Evolutionary conservation across 345 rosid species (phyloP).

Genomic region (Arabis hirsuta): DNA sequence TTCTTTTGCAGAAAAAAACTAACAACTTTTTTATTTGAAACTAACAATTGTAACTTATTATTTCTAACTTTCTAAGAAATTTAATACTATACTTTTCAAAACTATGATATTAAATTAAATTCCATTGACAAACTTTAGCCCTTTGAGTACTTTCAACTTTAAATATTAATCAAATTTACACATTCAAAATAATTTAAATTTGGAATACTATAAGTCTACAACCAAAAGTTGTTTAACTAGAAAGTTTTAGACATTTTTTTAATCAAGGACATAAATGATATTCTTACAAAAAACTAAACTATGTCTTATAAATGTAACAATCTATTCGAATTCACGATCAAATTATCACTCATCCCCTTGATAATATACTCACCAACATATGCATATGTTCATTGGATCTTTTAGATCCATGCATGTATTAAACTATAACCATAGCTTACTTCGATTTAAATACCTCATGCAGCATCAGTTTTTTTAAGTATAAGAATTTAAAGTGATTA

Average conservation of each 20-base stretch:
- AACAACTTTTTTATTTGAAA: no score
- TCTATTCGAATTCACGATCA: background rate
- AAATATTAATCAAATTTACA: background rate
- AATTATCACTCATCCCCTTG: background rate
- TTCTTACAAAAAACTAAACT: background rate
- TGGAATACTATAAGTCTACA: background rate
- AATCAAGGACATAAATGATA: background rate
- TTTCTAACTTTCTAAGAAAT: background rate
- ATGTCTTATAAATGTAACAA: background rate
- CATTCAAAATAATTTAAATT: background rate
- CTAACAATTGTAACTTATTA: background rate
- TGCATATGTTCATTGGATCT: slow-evolving; percentile 15
- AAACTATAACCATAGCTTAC: slow-evolving; percentile 5
- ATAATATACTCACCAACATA: background rate
- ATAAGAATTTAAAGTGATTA: background rate
- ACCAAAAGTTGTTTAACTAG: background rate
- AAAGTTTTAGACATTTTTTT: no score
- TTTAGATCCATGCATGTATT: slow-evolving; percentile 13
- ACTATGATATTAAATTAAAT: background rate
- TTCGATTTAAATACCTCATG: background rate
- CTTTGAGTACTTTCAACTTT: background rate
- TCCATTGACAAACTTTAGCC: slow-evolving; percentile 7
- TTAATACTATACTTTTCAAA: background rate
- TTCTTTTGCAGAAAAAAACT: background rate
- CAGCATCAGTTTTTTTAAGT: background rate